These are phyloP conservation scores for Cyberlindnera euphorbiae DNA, from an alignment of 805 yeast species.

Conservation along the genomic window DNA sequence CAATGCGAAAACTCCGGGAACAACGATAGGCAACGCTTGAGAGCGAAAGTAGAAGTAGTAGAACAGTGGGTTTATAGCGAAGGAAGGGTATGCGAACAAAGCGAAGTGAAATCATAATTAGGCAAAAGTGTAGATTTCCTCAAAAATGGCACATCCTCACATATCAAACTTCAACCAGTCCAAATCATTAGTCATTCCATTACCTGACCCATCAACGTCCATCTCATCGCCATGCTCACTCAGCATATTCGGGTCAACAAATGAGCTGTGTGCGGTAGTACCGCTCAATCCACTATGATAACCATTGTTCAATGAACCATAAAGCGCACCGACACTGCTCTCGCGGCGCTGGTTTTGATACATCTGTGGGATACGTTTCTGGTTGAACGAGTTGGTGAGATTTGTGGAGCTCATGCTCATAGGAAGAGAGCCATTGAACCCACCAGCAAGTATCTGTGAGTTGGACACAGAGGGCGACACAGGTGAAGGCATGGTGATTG, in stretches of 20 bases:
- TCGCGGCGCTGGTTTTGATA: constrained; percentile 15
- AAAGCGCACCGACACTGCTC: constrained; percentile 3
- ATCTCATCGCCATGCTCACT: constrained; percentile 12
- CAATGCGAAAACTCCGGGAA: too few relatives aligned
- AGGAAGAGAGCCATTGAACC: constrained; percentile 17
- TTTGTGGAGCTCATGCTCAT: constrained; percentile 19
- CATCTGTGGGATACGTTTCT: constrained; percentile 26
- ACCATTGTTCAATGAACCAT: neutral
- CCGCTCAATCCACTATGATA: too few relatives aligned
- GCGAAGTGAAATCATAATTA: too few relatives aligned
- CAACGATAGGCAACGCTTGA: too few relatives aligned
- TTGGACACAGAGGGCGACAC: constrained; percentile 20
- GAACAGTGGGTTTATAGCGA: too few relatives aligned
- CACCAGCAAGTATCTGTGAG: constrained; percentile 5
- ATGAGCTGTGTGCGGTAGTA: constrained; percentile 4
- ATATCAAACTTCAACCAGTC: constrained; percentile 29
- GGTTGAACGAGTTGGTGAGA: constrained; percentile 24
- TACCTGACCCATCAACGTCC: constrained; percentile 15
- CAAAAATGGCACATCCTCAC: constrained; percentile 3
- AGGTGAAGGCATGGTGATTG: constrained; percentile 25
- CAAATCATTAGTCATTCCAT: constrained; percentile 20
- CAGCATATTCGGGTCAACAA: constrained; percentile 14
- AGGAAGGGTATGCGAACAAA: too few relatives aligned
- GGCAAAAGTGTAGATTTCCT: neutral
- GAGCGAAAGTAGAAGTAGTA: too few relatives aligned